Percentiles rank a stretch among this genome's conserved stretches.
phyloP scores from a whole-genome alignment of 1,284 basidiomycete species.

The Puccinia horiana region DNA sequence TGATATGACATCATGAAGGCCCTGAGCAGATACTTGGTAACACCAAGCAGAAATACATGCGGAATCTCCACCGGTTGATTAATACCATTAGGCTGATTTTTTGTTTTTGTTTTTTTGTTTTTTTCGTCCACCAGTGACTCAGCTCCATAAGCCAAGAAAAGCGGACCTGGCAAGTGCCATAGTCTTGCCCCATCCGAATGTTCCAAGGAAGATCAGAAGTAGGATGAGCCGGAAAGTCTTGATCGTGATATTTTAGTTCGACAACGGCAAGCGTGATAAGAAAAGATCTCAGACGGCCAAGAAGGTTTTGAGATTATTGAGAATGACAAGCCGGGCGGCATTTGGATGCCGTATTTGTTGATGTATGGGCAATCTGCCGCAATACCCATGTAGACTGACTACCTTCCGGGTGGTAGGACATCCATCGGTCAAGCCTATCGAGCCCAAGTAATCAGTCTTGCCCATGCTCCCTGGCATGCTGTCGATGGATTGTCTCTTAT shows the following conservation, averaged over 20 bases:
- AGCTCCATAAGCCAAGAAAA: too few relatives aligned
- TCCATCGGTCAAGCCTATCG: conserved; percentile 55
- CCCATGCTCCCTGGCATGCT: conserved; percentile 50
- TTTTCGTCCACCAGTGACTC: too few relatives aligned
- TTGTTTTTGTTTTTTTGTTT: too few relatives aligned
- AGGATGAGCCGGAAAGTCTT: conserved; percentile 53
- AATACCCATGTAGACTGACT: conserved; percentile 56
- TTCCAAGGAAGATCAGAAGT: conserved; percentile 55
- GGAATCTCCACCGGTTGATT: too few relatives aligned
- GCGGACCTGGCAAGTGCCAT: conserved; percentile 54
- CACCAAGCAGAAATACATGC: too few relatives aligned
- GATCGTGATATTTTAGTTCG: conserved; percentile 54
- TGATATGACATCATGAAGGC: too few relatives aligned
- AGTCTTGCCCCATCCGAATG: conserved; percentile 55
- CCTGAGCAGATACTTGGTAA: too few relatives aligned
- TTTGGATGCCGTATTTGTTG: conserved; percentile 50
- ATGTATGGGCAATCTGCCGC: conserved; percentile 57
- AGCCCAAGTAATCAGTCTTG: conserved; percentile 56
- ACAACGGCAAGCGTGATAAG: conserved; percentile 56
- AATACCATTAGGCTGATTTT: too few relatives aligned
- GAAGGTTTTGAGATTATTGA: conserved; percentile 56
- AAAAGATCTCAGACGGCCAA: conserved; percentile 54
- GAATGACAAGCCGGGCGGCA: conserved; percentile 46
- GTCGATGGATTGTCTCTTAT: conserved; percentile 63
- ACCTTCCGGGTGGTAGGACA: conserved; percentile 54